phyloP scores from a whole-genome alignment of 2,329 filamentous ascomycete genomes.

The Xylariaceae sp. region DNA sequence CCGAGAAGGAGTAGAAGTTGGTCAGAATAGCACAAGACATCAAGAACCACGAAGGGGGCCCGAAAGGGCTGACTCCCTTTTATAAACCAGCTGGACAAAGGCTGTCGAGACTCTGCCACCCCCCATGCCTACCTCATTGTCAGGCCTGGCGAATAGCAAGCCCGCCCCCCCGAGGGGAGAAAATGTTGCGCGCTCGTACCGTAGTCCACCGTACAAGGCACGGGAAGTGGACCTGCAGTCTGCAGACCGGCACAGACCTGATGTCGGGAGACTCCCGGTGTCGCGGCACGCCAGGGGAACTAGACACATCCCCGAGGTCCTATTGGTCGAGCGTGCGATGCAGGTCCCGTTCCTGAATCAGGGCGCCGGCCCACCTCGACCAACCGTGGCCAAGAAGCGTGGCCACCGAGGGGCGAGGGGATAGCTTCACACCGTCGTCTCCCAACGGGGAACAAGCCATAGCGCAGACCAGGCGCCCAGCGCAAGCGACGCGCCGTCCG shows the following conservation, averaged over 20 bases:
- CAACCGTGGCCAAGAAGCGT: background rate
- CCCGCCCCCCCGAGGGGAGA: slow-evolving; percentile 3
- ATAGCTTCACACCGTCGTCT: slow-evolving; percentile 1
- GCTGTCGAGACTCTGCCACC: background rate
- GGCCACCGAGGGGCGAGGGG: too few species aligned
- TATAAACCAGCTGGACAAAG: slow-evolving; percentile 14
- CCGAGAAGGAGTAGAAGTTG: slow-evolving; percentile 13
- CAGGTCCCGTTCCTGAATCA: slow-evolving; percentile 13
- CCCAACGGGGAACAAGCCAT: background rate
- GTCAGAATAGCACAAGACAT: slow-evolving; percentile 4
- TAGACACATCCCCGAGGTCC: slow-evolving; percentile 5
- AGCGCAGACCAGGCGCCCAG: background rate
- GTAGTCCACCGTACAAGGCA: background rate
- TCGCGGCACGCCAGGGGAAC: slow-evolving; percentile 13
- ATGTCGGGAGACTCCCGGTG: slow-evolving; percentile 10
- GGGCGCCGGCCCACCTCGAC: background rate
- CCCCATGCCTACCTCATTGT: slow-evolving; percentile 10
- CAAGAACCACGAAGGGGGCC: slow-evolving; percentile 5
- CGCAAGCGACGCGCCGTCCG: background rate
- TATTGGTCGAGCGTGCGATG: slow-evolving; percentile 10
- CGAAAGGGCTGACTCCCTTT: slow-evolving; percentile 11
- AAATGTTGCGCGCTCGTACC: slow-evolving; percentile 2
- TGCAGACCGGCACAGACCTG: slow-evolving; percentile 2
- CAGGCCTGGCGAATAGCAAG: slow-evolving; percentile 11
- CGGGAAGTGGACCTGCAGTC: background rate